These are phyloP conservation scores for Sanghuangporus sanghuang DNA, from an alignment of 1,284 basidiomycete species.

Conservation along the genomic window DNA sequence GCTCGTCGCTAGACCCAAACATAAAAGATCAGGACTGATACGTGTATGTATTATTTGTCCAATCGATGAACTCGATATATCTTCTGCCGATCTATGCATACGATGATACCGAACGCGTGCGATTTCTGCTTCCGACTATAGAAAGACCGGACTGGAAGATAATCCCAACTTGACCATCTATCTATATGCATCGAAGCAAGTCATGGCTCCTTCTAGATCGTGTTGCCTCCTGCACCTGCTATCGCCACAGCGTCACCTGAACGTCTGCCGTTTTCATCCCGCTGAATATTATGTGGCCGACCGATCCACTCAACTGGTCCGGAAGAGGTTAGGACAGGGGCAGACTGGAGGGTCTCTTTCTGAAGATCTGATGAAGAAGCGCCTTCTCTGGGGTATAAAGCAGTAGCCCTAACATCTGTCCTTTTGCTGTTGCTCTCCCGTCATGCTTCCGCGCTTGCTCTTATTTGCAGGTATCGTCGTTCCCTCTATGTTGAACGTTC, in stretches of 20 bases:
- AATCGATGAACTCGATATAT: too few relatives aligned
- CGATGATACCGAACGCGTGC: neutral
- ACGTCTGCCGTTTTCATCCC: neutral
- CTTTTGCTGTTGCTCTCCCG: neutral
- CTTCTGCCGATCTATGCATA: too few relatives aligned
- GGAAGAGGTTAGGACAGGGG: neutral
- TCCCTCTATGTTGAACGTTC: neutral
- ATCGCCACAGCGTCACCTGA: neutral
- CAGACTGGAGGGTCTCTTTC: neutral
- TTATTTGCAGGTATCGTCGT: neutral
- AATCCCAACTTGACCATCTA: neutral
- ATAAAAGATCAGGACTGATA: too few relatives aligned
- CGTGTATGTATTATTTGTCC: too few relatives aligned
- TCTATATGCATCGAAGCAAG: neutral
- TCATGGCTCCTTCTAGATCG: neutral
- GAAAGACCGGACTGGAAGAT: neutral
- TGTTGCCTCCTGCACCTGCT: neutral
- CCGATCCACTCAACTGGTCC: neutral
- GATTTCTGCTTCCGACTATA: neutral
- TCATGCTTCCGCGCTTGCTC: neutral
- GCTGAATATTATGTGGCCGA: neutral
- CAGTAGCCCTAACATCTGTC: neutral
- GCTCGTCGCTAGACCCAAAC: too few relatives aligned
- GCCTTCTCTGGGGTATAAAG: neutral
- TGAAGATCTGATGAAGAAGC: neutral